A percentile compares a stretch with the other conserved stretches of the same genome.
Conservation (phyloP, 73 alveolate genomes). For the Blepharisma stoltei region DNA sequence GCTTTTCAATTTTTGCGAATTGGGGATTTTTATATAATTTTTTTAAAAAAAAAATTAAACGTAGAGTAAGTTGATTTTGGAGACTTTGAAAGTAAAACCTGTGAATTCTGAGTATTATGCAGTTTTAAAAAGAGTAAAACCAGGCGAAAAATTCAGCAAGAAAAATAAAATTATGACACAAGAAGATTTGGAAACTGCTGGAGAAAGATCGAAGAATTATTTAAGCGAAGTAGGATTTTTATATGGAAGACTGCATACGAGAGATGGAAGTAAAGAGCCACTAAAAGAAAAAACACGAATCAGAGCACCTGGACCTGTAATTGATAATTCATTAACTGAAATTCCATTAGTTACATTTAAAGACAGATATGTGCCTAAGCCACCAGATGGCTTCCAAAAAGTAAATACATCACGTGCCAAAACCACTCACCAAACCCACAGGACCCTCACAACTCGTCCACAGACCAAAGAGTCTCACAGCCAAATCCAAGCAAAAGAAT, state of each 20-base stretch:
- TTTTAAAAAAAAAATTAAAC: too few species aligned
- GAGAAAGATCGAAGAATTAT: conserved; percentile 12
- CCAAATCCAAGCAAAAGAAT: conserved; percentile 23
- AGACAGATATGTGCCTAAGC: not conserved
- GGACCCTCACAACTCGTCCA: not conserved
- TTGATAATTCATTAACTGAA: not conserved
- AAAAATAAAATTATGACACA: not conserved
- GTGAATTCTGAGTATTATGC: conserved; percentile 2
- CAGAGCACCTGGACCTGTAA: conserved; percentile 21
- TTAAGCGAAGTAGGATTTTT: conserved; percentile 14
- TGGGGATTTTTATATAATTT: too few species aligned
- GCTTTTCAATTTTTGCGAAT: too few species aligned
- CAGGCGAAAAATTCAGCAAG: not conserved
- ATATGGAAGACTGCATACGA: conserved; percentile 8
- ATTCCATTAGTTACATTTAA: not conserved
- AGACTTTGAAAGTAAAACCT: conserved; percentile 1
- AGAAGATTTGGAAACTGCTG: not conserved
- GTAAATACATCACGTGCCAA: not conserved
- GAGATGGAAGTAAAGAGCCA: not conserved
- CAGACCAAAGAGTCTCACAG: not conserved
- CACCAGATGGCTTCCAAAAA: conserved; percentile 24
- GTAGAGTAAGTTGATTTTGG: not conserved
- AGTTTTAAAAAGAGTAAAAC: conserved; percentile 8
- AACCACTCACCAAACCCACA: not conserved
- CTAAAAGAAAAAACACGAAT: not conserved